A percentile compares a stretch with the other conserved stretches of the same genome.
phyloP scores from a whole-genome alignment of 2,329 filamentous ascomycete genomes.

The Monosporascus sp. region DNA sequence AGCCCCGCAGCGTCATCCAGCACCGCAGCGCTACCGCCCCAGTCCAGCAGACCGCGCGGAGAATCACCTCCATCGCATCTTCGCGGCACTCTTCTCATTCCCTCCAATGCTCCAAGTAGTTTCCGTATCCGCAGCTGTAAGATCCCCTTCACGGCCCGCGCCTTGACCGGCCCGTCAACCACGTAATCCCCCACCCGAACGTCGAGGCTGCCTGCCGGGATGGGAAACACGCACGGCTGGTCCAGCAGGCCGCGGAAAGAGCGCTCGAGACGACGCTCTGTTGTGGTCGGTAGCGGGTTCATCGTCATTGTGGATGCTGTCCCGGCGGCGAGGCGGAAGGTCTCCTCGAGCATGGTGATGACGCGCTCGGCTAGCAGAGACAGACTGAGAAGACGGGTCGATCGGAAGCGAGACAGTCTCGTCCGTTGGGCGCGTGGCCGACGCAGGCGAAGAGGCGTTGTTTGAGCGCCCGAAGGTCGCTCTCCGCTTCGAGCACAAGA shows the following conservation, averaged over 20 bases:
- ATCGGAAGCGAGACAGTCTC: constrained; percentile 4
- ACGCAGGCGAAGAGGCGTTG: constrained; percentile 7
- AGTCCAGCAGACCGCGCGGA: constrained; percentile 4
- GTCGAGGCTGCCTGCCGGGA: constrained; percentile 3
- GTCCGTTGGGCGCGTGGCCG: constrained; percentile 2
- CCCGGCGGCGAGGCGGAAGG: constrained; percentile 9
- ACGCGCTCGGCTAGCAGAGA: constrained; percentile 11
- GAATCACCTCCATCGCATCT: neutral
- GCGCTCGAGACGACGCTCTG: constrained; percentile 9
- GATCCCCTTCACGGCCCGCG: constrained; percentile 4
- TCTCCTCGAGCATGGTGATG: constrained; percentile 10
- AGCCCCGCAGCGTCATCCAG: neutral
- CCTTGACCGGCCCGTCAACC: constrained; percentile 7
- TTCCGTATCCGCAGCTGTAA: constrained; percentile 8
- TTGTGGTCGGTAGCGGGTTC: neutral
- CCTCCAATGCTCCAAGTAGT: constrained; percentile 4
- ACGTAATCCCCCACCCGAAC: constrained; percentile 4
- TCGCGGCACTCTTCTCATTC: neutral
- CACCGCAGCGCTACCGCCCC: constrained; percentile 2
- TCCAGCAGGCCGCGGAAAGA: constrained; percentile 6
- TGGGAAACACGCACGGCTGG: constrained; percentile 7
- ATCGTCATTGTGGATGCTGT: constrained; percentile 3
- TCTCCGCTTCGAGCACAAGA: constrained; percentile 9
- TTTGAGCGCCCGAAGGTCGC: constrained; percentile 5
- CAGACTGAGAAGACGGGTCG: constrained; percentile 9